Evolutionary conservation across 495 filamentous ascomycete genomes (phyloP).

Genomic region (Penicillium paradoxum): DNA sequence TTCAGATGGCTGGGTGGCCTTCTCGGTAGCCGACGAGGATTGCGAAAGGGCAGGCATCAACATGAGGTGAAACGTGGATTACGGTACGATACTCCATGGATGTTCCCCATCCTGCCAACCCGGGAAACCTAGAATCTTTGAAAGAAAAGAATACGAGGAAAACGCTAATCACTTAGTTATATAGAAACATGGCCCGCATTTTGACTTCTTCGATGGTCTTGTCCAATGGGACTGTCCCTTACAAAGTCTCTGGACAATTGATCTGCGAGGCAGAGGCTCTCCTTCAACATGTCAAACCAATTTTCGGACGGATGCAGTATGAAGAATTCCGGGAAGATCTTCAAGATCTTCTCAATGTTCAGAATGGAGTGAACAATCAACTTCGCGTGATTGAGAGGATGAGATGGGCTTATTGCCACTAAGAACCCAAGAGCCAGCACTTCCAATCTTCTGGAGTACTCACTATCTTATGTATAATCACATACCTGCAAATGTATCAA

Average conservation of each 20-base stretch:
- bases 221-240: slow-evolving; percentile 62
- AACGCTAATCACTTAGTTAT: neutral
- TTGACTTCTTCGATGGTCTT: slow-evolving; percentile 54
- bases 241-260: slow-evolving; percentile 86
- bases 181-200: slow-evolving; percentile 75
- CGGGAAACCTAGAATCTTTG: no score
- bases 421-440: slow-evolving; percentile 27
- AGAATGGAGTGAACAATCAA: slow-evolving; percentile 65
- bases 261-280: slow-evolving; percentile 83
- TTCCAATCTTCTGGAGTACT: no score
- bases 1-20: slow-evolving; percentile 64
- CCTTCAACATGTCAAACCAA: slow-evolving; percentile 54
- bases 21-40: slow-evolving; percentile 63
- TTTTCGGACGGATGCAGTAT: slow-evolving; percentile 65
- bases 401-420: slow-evolving; percentile 81
- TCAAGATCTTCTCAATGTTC: slow-evolving; percentile 73
- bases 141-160: neutral
- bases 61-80: slow-evolving; percentile 67
- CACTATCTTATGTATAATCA: no score
- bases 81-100: slow-evolving; percentile 41
- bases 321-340: slow-evolving; percentile 83
- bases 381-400: slow-evolving; percentile 73
- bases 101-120: no score
- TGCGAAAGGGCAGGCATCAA: slow-evolving; percentile 52
- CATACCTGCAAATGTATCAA: no score